Base-by-base conservation (phyloP, 2,329 filamentous ascomycete species). In the Ophiostoma tasmaniense region DNA sequence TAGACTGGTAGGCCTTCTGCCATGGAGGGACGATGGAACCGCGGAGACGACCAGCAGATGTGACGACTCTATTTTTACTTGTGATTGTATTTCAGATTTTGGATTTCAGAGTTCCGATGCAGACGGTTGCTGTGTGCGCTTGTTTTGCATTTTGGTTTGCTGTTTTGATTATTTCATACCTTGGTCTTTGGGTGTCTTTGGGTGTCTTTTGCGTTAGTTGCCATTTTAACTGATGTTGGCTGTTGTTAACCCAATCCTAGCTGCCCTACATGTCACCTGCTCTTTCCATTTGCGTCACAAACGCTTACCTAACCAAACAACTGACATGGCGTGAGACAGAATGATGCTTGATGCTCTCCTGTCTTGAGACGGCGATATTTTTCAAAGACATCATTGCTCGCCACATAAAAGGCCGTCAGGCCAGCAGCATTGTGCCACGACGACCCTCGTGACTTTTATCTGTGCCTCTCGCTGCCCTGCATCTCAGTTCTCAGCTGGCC, bases 21-120 rank as follows among this genome's bases (percentile, higher is more conserved):
- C 59, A 62, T 35, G 30, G 59, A 62, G 59, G 59, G 33, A 64
- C 30, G 61, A 64, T 64, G 61, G 30, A 64, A 64, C 61, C 33
- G 61, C 61, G 61, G 61, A 33, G 61, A 37, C 30, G 61, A 37
- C 7, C 61, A 14, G 33, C 22, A 33, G 61, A 64, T 64, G 61
- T 64, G 61, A 64, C 33, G 14, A 35, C 17, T 13, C 20, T 64
- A 64, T 35, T 37, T 64, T 39, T 35, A 13, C n/a, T 37, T 33
- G 3, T 20, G n/a, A 11, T 6, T 61, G 22, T 22, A 13, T 6
- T 35, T 22, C 33, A 3, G 20, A 4, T 35, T 37, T 37, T 17
- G 13, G 13, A 3, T 20, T 5, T 61, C 11, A 61, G 25, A 30
- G 3, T 2, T 33, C 28, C 1, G n/a, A 10, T 33, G 28, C n/a